phyloP scores from a whole-genome alignment of 176 grass and related monocot species.

The Musa beccarii region DNA sequence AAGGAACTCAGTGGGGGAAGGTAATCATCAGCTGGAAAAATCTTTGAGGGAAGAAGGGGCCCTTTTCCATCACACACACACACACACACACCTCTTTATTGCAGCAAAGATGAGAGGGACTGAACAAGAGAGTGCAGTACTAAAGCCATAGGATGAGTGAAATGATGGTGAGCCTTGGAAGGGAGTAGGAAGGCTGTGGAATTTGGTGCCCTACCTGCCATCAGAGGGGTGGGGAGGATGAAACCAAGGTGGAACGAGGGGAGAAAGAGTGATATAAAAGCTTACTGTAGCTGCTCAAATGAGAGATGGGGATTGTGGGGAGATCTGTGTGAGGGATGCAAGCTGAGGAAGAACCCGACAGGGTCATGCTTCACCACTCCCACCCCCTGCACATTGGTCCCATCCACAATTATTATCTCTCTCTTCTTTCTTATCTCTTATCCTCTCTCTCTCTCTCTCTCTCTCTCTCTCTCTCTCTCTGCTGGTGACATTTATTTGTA shows the following conservation, averaged over 20 bases:
- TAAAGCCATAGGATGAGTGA: not conserved
- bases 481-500: not conserved
- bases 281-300: not conserved
- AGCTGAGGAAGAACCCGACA: slow-evolving; percentile 9
- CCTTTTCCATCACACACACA: not conserved
- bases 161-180: not conserved
- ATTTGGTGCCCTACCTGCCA: slow-evolving; percentile 2
- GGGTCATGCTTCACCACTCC: slow-evolving; percentile 15
- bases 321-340: not conserved
- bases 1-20: not conserved
- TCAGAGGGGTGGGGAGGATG: not conserved
- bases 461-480: not conserved
- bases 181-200: not conserved
- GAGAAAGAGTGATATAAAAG: not conserved
- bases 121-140: not conserved
- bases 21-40: too few species aligned
- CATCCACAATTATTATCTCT: slow-evolving; percentile 5
- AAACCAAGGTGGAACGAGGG: not conserved
- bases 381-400: slow-evolving; percentile 16
- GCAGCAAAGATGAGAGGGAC: not conserved
- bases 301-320: not conserved
- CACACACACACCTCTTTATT: not conserved
- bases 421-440: not conserved
- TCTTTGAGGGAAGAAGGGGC: not conserved
- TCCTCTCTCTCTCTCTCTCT: not conserved